Percentiles rank a stretch among this genome's conserved stretches.
Conservation (phyloP, 768 basidiomycete species). For the Lactifluus rugatus region DNA sequence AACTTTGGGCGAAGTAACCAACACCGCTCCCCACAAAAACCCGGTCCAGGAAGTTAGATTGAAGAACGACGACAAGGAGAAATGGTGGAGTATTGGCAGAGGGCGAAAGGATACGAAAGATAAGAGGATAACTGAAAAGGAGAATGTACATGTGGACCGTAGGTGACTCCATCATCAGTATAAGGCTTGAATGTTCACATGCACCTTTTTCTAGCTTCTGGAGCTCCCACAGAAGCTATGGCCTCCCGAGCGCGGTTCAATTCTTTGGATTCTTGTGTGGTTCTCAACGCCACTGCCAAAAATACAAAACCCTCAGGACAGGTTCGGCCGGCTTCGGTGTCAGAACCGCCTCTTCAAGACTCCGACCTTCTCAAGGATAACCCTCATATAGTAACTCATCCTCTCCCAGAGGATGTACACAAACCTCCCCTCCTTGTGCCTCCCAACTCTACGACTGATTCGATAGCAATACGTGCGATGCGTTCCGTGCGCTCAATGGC, state of each 20-base stretch:
- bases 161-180: constrained; percentile 12
- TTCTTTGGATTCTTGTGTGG: constrained; percentile 43
- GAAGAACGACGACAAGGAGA: constrained; percentile 43
- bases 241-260: constrained; percentile 45
- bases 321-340: constrained; percentile 14
- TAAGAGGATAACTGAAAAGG: constrained; percentile 37
- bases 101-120: constrained; percentile 68
- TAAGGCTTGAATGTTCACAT: neutral
- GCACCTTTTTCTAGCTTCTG: constrained; percentile 32
- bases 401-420: constrained; percentile 13
- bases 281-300: constrained; percentile 23
- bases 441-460: constrained; percentile 32
- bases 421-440: constrained; percentile 14
- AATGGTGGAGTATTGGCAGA: constrained; percentile 78
- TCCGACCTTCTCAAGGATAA: neutral
- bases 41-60: constrained; percentile 27
- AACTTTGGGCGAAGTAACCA: constrained; percentile 49
- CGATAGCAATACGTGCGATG: constrained; percentile 72
- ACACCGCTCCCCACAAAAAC: constrained; percentile 25
- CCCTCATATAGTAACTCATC: neutral
- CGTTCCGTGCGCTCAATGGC: constrained; percentile 65
- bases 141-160: constrained; percentile 35
- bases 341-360: constrained; percentile 17
- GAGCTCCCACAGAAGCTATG: constrained; percentile 30
- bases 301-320: constrained; percentile 20